Base-by-base conservation (phyloP, 148 eudicot genomes). In the Cornus kousa region DNA sequence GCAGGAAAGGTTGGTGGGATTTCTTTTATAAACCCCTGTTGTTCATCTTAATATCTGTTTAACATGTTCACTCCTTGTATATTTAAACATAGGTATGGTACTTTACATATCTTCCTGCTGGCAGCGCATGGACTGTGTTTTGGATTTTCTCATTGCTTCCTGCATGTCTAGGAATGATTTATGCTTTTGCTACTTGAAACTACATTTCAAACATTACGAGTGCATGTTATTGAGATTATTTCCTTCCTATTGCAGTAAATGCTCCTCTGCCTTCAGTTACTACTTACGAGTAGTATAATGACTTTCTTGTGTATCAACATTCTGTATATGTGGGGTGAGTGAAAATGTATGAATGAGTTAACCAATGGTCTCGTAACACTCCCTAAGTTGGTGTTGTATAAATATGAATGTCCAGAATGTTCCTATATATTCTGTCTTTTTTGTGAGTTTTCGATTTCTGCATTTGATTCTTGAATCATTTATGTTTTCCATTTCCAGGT, bases 1-100 rank as follows among this genome's bases (percentile, higher is more conserved):
- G 98, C 97, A 68, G 99, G 99, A 77, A 96, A 93, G 95, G 98
- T 96, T 74, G 78, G 93, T 82, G 71, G 71, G 43, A 32, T 10
- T 73, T 68, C 1, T 75, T 23, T n/a, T 74, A 22, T 28, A 24
- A 5, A 8, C 5, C 10, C 48, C 48, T 43, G 8, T 57, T 7
- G 48, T 70, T n/a, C 46, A 66, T 72, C 35, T 68, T 59, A 76
- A 33, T 71, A 43, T 20, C 77, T 72, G 37, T 74, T 62, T 20
- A 20, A 7, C 4, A n/a, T 20, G 7, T 62, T 62, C 23, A 1
- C 6, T 20, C 23, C 60, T 81, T 19, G 22, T 69, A 20, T 16
- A 32, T 40, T 53, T 40, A 20, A 8, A 32, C 5, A 13, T n/a
- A 72, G 72, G 20, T 53, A 76, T 66, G 35, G 55, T 71, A 35